A percentile compares a stretch with the other conserved stretches of the same genome.
These are phyloP conservation scores for Daldinia caldariorum DNA, from an alignment of 495 filamentous ascomycete species.

Conservation along the genomic window DNA sequence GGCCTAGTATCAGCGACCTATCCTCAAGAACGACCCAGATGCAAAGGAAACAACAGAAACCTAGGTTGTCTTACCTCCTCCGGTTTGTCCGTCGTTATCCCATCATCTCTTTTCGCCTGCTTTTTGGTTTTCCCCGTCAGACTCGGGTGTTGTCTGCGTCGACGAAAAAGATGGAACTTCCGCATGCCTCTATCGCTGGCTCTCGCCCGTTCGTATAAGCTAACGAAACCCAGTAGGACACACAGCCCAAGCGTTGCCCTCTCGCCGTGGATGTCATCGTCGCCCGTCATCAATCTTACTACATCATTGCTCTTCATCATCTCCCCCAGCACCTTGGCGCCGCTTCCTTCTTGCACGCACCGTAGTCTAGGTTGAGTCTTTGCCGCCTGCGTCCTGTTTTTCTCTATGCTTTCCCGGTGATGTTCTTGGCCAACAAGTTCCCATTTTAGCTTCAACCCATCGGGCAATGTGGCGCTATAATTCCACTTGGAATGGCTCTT, in stretches of 20 bases:
- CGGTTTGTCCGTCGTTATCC: no score
- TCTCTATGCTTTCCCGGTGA: slow-evolving; percentile 5
- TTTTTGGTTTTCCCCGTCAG: no score
- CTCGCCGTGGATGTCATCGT: slow-evolving; percentile 3
- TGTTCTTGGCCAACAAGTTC: slow-evolving; percentile 8
- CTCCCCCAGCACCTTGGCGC: slow-evolving; percentile 21
- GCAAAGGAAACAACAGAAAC: no score
- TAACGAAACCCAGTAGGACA: slow-evolving; percentile 24
- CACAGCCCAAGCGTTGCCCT: slow-evolving; percentile 13
- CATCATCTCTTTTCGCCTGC: no score
- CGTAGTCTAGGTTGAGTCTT: slow-evolving; percentile 15
- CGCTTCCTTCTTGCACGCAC: slow-evolving; percentile 15
- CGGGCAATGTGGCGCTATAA: background rate
- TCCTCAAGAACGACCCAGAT: no score
- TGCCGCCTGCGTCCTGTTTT: background rate
- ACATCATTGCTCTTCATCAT: slow-evolving; percentile 26
- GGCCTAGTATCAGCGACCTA: no score
- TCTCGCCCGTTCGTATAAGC: slow-evolving; percentile 25
- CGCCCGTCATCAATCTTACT: slow-evolving; percentile 10
- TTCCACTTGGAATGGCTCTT: slow-evolving; percentile 9
- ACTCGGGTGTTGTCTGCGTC: no score
- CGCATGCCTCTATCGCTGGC: background rate
- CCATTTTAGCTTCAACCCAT: background rate
- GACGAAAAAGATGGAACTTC: no score
- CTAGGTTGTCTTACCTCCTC: no score